Conservation (phyloP, 2,329 filamentous ascomycete species). For the Aureobasidium sp. region DNA sequence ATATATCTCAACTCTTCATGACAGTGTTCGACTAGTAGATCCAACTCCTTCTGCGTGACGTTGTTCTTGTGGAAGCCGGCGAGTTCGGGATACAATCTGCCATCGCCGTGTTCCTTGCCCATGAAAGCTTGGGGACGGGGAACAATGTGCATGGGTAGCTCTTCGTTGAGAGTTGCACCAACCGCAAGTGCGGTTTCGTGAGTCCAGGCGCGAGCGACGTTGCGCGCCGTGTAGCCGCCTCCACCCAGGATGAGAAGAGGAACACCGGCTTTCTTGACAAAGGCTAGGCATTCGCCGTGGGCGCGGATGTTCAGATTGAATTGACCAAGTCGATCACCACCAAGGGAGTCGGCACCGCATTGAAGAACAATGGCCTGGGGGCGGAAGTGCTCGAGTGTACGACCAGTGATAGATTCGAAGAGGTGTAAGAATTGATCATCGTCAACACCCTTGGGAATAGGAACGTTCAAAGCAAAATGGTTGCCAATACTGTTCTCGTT, state of each 20-base stretch:
- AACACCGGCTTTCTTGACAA: constrained; percentile 70
- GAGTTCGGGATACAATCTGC: constrained; percentile 77
- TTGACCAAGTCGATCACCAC: constrained; percentile 83
- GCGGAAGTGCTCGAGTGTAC: constrained; percentile 73
- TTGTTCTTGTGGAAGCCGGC: constrained; percentile 60
- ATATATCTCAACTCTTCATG: constrained; percentile 83
- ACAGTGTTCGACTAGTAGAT: constrained; percentile 69
- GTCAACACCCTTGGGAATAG: constrained; percentile 59
- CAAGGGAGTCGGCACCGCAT: constrained; percentile 89
- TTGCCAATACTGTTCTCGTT: constrained; percentile 68
- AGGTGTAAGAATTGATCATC: constrained; percentile 73
- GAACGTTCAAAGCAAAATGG: constrained; percentile 61
- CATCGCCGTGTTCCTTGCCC: constrained; percentile 61
- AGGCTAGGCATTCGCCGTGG: constrained; percentile 84
- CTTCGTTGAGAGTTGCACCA: constrained; percentile 60
- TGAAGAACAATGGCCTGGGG: constrained; percentile 88
- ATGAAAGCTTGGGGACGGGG: constrained; percentile 80
- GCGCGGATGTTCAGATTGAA: constrained; percentile 97
- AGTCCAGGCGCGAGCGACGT: constrained; percentile 93
- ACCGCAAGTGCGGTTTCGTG: constrained; percentile 92
- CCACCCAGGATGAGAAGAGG: constrained; percentile 89
- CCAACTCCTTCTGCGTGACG: constrained; percentile 70
- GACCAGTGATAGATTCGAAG: constrained; percentile 72
- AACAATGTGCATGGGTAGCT: constrained; percentile 64
- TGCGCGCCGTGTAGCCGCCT: constrained; percentile 91